Conservation (phyloP, 345 rosid genomes). For the Dimocarpus longan region DNA sequence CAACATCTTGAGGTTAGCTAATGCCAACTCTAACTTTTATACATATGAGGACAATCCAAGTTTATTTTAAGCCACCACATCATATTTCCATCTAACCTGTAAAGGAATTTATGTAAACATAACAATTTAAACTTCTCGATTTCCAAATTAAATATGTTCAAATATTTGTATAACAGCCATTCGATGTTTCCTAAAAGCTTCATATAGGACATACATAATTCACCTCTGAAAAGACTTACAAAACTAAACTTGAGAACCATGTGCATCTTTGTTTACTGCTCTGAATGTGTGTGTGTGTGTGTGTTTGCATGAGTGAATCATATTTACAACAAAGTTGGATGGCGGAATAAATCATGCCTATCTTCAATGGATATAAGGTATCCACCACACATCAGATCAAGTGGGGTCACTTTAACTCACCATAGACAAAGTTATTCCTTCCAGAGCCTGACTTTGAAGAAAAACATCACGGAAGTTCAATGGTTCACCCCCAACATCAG, state of each 20-base stretch:
- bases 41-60: background rate
- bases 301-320: background rate
- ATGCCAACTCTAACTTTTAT: background rate
- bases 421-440: constrained; percentile 83
- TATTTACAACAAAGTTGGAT: background rate
- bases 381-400: background rate
- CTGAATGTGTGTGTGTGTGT: background rate
- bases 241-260: constrained; percentile 11
- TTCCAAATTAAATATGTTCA: background rate
- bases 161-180: background rate
- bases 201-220: background rate
- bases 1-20: background rate
- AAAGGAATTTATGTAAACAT: background rate
- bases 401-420: constrained; percentile 40
- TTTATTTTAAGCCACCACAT: background rate
- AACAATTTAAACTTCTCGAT: background rate
- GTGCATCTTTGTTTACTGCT: background rate
- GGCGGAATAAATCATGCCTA: background rate
- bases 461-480: constrained; percentile 89
- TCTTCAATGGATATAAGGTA: background rate
- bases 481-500: constrained; percentile 79
- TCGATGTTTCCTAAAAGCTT: background rate
- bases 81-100: constrained; percentile 6
- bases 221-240: background rate
- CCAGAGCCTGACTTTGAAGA: constrained; percentile 95